Conservation (phyloP, 352 stramenopile species). For the Phytophthora litchii region DNA sequence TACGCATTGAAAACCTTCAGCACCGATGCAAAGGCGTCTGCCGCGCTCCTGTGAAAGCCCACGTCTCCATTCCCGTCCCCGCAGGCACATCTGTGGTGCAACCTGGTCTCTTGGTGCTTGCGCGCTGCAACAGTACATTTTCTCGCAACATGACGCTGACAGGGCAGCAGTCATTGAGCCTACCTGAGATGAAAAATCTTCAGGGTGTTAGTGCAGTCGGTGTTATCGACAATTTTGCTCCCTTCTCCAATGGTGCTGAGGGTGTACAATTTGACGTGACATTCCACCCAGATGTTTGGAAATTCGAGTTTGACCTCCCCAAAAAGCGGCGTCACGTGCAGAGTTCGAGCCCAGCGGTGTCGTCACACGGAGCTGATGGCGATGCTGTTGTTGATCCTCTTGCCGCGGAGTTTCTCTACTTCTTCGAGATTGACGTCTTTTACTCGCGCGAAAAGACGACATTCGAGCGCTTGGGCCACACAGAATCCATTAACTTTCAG, state of each 20-base stretch:
- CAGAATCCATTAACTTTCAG: conserved; percentile 83
- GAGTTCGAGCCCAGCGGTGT: conserved; percentile 29
- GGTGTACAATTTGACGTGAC: conserved; percentile 80
- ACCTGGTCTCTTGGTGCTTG: conserved; percentile 59
- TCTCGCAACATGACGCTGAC: conserved; percentile 66
- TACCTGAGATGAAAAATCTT: conserved; percentile 71
- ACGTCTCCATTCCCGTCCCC: conserved; percentile 58
- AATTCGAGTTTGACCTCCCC: conserved; percentile 89
- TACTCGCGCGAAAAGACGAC: conserved; percentile 60
- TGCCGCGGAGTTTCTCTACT: conserved; percentile 79
- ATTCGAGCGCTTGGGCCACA: conserved; percentile 70
- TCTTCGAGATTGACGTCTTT: conserved; percentile 89
- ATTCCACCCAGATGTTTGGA: conserved; percentile 90
- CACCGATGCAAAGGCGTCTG: conserved; percentile 88
- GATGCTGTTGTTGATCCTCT: conserved; percentile 42
- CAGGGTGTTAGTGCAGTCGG: conserved; percentile 73
- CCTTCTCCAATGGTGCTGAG: conserved; percentile 32
- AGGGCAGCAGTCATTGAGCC: conserved; percentile 52
- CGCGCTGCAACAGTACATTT: conserved; percentile 87
- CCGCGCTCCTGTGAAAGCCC: conserved; percentile 76
- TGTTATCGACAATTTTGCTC: conserved; percentile 60
- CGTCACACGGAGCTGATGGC: conserved; percentile 20
- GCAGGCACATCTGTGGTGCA: conserved; percentile 32
- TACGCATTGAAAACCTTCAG: conserved; percentile 85
- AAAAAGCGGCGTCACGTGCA: conserved; percentile 85